Percentiles rank a stretch among this genome's conserved stretches.
These are phyloP conservation scores for Botryotinia narcissicola DNA, from an alignment of 2,329 filamentous ascomycete genomes.

Conservation along the genomic window DNA sequence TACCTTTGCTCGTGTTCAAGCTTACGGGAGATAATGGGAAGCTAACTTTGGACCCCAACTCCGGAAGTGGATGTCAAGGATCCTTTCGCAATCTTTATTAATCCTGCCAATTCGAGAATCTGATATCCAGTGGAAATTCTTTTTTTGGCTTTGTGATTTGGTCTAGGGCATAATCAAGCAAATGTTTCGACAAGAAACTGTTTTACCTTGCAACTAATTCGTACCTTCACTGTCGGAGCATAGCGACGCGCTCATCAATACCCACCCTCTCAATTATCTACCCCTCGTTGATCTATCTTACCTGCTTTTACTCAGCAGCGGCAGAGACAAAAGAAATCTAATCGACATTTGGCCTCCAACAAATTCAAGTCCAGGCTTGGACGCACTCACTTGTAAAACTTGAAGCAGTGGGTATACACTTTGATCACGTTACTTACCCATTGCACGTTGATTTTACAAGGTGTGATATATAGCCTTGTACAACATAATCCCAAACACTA, in stretches of 20 bases:
- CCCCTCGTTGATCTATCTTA: not conserved
- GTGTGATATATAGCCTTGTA: conserved; percentile 1
- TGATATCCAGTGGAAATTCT: not conserved
- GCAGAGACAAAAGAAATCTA: not conserved
- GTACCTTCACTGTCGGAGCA: not conserved
- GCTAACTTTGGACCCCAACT: conserved; percentile 17
- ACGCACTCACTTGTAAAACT: not conserved
- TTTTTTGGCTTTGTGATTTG: not conserved
- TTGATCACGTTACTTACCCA: not conserved
- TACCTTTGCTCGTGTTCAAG: conserved; percentile 1
- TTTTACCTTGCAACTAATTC: not conserved
- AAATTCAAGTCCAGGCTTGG: not conserved
- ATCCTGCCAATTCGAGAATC: conserved; percentile 9
- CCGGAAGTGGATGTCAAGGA: not conserved
- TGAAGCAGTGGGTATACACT: not conserved
- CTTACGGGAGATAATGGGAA: conserved; percentile 16
- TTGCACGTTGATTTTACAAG: not conserved
- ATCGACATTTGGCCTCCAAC: not conserved
- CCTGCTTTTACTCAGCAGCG: not conserved
- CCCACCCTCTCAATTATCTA: not conserved
- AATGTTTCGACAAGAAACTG: not conserved
- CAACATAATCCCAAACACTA: not conserved
- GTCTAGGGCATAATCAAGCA: not conserved
- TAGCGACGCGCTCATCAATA: not conserved
- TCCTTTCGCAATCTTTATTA: not conserved